A percentile compares a stretch with the other conserved stretches of the same genome.
Conservation (phyloP, 2,329 filamentous ascomycete species). For the Monosporascus cannonballus region DNA sequence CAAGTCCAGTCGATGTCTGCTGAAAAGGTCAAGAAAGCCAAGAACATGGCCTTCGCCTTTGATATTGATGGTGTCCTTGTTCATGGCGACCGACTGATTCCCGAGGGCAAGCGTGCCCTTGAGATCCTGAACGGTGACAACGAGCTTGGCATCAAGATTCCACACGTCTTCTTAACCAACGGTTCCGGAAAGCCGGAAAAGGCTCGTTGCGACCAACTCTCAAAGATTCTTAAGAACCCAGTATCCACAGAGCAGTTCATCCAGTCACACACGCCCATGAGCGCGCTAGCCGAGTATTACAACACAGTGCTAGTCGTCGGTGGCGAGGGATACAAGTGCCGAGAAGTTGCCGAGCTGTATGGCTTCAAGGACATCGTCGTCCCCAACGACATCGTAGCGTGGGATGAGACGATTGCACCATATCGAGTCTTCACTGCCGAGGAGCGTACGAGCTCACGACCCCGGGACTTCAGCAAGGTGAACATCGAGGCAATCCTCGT, state of each 20-base stretch:
- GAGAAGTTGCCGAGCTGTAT: constrained; percentile 66
- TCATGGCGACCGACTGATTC: constrained; percentile 65
- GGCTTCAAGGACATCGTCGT: constrained; percentile 69
- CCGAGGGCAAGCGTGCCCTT: constrained; percentile 58
- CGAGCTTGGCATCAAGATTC: constrained; percentile 72
- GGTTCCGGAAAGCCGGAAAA: constrained; percentile 66
- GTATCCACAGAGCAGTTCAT: constrained; percentile 70
- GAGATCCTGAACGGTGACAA: constrained; percentile 71
- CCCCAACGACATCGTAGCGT: constrained; percentile 68
- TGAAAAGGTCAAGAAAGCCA: constrained; percentile 61
- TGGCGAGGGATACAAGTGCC: constrained; percentile 69
- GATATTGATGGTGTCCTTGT: constrained; percentile 74
- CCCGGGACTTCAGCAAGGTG: constrained; percentile 64
- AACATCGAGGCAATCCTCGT: constrained; percentile 72
- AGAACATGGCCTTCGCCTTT: constrained; percentile 79
- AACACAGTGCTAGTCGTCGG: constrained; percentile 69
- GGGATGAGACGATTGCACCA: constrained; percentile 62
- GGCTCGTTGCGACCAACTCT: constrained; percentile 59
- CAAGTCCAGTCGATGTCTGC: constrained; percentile 63
- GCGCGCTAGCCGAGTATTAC: constrained; percentile 70
- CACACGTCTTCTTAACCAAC: constrained; percentile 70
- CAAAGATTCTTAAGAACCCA: constrained; percentile 58
- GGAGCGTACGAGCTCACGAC: constrained; percentile 60
- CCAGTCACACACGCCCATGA: constrained; percentile 73
- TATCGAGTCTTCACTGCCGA: constrained; percentile 62